Evolutionary conservation across 2,329 filamentous ascomycete genomes (phyloP), one percentile per base, ranked within the genome.

Genomic region (Graphiopsis chlorocephala): DNA sequence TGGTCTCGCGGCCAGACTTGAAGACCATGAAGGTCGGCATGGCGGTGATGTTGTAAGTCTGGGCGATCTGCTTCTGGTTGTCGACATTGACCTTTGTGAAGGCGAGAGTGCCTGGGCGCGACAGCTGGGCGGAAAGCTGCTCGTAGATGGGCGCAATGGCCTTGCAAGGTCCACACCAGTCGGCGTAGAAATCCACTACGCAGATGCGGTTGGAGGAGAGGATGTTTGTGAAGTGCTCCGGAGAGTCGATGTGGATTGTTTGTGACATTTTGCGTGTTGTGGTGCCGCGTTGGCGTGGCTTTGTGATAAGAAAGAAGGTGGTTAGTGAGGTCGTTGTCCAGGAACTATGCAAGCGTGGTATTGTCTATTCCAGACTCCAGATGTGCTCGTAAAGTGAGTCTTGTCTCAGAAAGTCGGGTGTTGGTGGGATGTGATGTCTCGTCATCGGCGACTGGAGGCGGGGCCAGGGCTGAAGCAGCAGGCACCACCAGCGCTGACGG

Each of bases 21-120:
- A 83, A 83, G 73, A 97, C 85, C 74, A 98, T 85, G 78, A 98
- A 97, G n/a, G 93, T 96, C 10, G 95, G 95, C 75, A 94, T 93
- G 68, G 86, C 85, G 23, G 87, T 88, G 73, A 98, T 84, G 68
- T 83, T 82, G 80, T 96, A 95, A 70, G 88, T 86, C 66, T 85
- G 76, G 17, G 91, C 87, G 68, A 98, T 86, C 42, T 91, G 87
- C 72, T 87, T 83, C 75, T 95, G 90, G 59, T 84, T 78, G 71
- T 97, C 92, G 66, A 87, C 90, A 82, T 98, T 89, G 80, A 97
- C 85, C 81, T 95, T 97, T 76, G 88, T 87, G 77, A 98, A 97
- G 35, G 89, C 91, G 71, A 97, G 88, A 69, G 85, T 82, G 70
- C 88, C 87, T 17, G 89, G 85, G 60, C 88, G 85, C 20, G 91